A percentile compares a stretch with the other conserved stretches of the same genome.
These are phyloP conservation scores for Miscanthus lutarioriparius DNA, from an alignment of 176 grass and related monocot genomes.

Conservation along the genomic window DNA sequence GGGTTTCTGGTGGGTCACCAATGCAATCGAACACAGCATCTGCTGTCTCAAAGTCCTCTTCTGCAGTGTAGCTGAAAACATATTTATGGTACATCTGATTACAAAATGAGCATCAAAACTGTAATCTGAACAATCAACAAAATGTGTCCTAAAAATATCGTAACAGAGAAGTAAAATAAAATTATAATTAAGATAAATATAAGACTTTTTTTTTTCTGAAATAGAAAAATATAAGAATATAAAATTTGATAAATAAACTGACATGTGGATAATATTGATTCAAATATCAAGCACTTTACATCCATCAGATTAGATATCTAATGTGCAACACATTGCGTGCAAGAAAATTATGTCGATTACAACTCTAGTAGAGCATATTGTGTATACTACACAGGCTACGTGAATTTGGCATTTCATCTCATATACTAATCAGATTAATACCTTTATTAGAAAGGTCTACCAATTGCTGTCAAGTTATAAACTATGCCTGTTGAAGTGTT, in stretches of 20 bases:
- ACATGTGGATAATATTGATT: not conserved
- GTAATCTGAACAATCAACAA: not conserved
- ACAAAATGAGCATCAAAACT: not conserved
- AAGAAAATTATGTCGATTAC: not conserved
- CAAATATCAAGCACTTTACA: not conserved
- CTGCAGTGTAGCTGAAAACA: conserved; percentile 69
- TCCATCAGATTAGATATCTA: not conserved
- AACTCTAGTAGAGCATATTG: not conserved
- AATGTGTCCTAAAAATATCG: not conserved
- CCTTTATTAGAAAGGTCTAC: not conserved
- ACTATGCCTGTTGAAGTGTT: not conserved
- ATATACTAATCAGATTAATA: not conserved
- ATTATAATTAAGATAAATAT: not conserved
- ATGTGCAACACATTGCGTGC: not conserved
- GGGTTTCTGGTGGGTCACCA: conserved; percentile 83
- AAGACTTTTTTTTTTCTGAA: not conserved
- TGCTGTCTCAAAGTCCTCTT: conserved; percentile 73
- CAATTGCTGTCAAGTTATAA: conserved; percentile 8
- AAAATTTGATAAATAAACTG: not conserved
- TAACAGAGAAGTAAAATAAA: not conserved
- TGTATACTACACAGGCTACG: not conserved
- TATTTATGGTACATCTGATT: not conserved
- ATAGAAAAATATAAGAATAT: not conserved
- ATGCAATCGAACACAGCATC: conserved; percentile 91
- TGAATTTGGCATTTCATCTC: not conserved